Percentiles rank a stretch among this genome's conserved stretches.
These are phyloP conservation scores for Musa balbisiana DNA, from an alignment of 202 grass and related monocot genomes.

Conservation along the genomic window DNA sequence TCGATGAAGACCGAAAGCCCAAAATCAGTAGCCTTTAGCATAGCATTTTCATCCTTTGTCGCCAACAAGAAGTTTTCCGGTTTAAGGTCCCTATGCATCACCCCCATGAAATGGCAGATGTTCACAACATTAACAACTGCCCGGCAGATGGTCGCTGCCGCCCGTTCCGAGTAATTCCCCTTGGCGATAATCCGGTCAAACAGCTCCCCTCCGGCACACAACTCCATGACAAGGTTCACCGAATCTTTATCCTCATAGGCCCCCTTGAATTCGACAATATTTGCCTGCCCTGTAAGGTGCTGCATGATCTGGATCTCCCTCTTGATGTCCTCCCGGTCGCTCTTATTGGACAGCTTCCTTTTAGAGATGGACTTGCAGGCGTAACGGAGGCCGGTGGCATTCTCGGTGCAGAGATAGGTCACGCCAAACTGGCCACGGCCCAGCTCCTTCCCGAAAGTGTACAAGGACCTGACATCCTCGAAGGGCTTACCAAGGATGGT, in stretches of 20 bases:
- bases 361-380: constrained; percentile 21
- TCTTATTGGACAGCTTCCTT: constrained; percentile 3
- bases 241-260: constrained; percentile 7
- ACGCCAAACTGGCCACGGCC: constrained; percentile 17
- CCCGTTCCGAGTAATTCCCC: constrained; percentile 7
- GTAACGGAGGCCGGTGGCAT: neutral
- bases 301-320: constrained; percentile 16
- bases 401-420: constrained; percentile 17
- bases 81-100: constrained; percentile 14
- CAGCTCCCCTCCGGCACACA: constrained; percentile 9
- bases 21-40: constrained; percentile 15
- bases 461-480: neutral
- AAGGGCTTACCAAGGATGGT: constrained; percentile 14
- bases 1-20: constrained; percentile 11
- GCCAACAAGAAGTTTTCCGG: constrained; percentile 15
- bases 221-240: constrained; percentile 11
- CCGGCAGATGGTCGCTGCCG: neutral
- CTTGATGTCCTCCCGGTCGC: constrained; percentile 13
- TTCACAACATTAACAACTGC: constrained; percentile 12
- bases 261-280: constrained; percentile 15
- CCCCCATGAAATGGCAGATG: constrained; percentile 18
- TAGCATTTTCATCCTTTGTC: constrained; percentile 8
- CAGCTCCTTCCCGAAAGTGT: constrained; percentile 11
- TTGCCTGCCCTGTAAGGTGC: constrained; percentile 12
- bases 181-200: constrained; percentile 16